Base-by-base conservation (phyloP, 768 basidiomycete species). In the Tremella mesenterica region DNA sequence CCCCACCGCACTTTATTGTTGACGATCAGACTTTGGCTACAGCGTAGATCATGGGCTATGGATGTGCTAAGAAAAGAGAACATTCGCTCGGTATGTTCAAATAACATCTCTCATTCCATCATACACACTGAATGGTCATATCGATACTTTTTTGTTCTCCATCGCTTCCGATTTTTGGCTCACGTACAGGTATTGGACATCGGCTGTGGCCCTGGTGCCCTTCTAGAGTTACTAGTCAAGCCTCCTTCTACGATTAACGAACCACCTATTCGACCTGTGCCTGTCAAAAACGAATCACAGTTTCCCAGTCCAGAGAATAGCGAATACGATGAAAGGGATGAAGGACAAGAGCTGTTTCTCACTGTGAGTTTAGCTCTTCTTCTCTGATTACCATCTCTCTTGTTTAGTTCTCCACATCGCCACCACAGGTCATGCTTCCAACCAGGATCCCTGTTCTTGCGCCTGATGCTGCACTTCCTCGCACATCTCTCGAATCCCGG, bases 141-240 rank as follows among this genome's bases (percentile, higher is more conserved):
- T 18, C 33, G 12, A 10, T 10, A 34, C 33, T 18, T 18, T 34
- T 18, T 29, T 53, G 18, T 10, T 18, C 38, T 2, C 30, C 45
- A 10, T 44, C 21, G 18, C 13, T 16, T 7, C 46, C 21, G 16
- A 16, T 20, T 5, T 0, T 26, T 25, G 27, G 28, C 29, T 16
- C n/a, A 12, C n/a, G 31, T n/a, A 10, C 20, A 69, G 67, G 65
- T 69, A 14, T 55, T 74, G n/a, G 73, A 74, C 39, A 64, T 74
- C 20, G 73, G 73, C 18, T 73, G 72, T 47, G 73, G 73, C 3
- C 56, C 69, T 30, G 73, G 73, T 34, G 64, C 63, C 2, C 50
- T 71, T 20, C 63, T 69, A 26, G 59, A 68, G 49, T 69, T 69
- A 14, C 58, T 72, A 14, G 61, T 71, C 33, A 44, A 63, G 21